Evolutionary conservation across 2,329 filamentous ascomycete species (phyloP).

Genomic region (Fusarium vanettenii): DNA sequence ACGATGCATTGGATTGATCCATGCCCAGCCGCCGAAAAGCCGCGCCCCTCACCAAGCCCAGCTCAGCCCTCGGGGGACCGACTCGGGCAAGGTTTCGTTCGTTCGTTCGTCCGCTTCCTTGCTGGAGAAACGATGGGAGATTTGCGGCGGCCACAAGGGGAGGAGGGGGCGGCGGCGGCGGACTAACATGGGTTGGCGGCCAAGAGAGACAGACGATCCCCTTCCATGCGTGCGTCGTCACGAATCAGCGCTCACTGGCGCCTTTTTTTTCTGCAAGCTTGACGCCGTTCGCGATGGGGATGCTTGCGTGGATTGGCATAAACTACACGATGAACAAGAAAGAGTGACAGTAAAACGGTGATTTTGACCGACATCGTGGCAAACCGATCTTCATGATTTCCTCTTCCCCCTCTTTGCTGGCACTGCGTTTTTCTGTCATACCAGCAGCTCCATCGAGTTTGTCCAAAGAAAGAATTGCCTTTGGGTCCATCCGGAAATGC

Average conservation of each 20-base stretch:
- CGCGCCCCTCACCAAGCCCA: not conserved
- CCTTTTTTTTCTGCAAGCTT: not conserved
- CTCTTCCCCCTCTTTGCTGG: not conserved
- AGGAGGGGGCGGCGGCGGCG: not conserved
- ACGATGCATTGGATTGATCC: not conserved
- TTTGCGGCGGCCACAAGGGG: constrained; percentile 9
- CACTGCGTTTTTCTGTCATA: not conserved
- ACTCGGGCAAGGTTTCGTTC: not conserved
- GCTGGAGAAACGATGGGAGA: constrained; percentile 11
- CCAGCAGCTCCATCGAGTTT: not conserved
- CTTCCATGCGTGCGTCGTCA: constrained; percentile 7
- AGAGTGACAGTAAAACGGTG: not conserved
- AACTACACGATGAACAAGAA: not conserved
- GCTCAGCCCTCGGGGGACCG: not conserved
- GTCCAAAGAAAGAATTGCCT: not conserved
- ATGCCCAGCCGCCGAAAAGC: not conserved
- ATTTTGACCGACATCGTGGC: constrained; percentile 9
- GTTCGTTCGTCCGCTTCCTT: not conserved
- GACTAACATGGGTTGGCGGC: constrained; percentile 1
- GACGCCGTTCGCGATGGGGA: constrained; percentile 3
- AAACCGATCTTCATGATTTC: constrained; percentile 3
- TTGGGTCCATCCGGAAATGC: constrained; percentile 9
- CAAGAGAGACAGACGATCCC: constrained; percentile 11
- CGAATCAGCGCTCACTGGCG: constrained; percentile 13
- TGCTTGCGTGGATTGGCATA: not conserved